phyloP scores from a whole-genome alignment of 2,329 filamentous ascomycete species.

The Gyromitra esculenta region DNA sequence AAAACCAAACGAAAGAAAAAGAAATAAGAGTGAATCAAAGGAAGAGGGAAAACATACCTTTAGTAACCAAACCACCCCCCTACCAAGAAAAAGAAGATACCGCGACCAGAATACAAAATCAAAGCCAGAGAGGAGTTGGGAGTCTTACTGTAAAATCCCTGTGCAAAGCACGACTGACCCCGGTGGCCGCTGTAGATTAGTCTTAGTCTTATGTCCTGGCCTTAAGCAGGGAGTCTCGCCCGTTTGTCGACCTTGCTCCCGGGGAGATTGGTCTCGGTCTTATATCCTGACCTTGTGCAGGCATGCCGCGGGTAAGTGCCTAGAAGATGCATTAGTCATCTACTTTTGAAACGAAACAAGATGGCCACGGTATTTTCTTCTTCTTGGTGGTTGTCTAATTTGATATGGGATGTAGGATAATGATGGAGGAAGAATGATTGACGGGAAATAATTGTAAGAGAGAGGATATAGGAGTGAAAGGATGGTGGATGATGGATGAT shows the following conservation, averaged over 20 bases:
- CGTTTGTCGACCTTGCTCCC: not conserved
- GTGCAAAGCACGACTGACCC: not conserved
- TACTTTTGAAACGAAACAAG: not conserved
- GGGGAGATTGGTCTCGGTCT: conserved; percentile 5
- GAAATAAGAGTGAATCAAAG: not conserved
- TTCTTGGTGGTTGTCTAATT: not conserved
- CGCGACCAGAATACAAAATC: not conserved
- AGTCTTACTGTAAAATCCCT: not conserved
- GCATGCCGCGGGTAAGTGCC: not conserved
- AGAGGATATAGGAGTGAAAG: too few species aligned
- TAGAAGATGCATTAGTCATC: conserved; percentile 12
- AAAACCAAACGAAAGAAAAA: not conserved
- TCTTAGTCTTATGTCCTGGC: conserved; percentile 12
- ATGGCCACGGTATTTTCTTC: conserved; percentile 12
- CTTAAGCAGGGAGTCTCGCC: not conserved
- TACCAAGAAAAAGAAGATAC: conserved; percentile 1
- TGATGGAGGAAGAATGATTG: too few species aligned
- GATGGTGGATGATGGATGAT: too few species aligned
- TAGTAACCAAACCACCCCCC: not conserved
- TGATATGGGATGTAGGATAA: too few species aligned
- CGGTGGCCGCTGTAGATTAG: conserved; percentile 10
- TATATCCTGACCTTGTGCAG: conserved; percentile 17
- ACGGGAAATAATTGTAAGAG: too few species aligned
- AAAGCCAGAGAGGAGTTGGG: not conserved
- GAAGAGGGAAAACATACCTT: not conserved